A percentile compares a stretch with the other conserved stretches of the same genome.
These are phyloP conservation scores for Limnanthes douglasii DNA, from an alignment of 345 rosid species.

Conservation along the genomic window DNA sequence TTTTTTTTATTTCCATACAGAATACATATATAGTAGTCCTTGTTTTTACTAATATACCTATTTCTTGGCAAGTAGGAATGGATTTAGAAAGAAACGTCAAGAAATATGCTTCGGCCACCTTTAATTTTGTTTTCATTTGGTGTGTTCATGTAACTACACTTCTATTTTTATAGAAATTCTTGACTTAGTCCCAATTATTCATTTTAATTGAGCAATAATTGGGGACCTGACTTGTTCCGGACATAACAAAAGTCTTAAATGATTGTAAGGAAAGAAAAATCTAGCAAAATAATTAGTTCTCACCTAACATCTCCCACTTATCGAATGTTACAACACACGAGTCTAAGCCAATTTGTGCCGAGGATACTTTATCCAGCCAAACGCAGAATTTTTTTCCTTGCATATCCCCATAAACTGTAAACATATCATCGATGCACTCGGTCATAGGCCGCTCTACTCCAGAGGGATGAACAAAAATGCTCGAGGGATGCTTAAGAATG, in stretches of 20 bases:
- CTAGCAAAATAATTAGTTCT: too few relatives aligned
- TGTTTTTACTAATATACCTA: too few relatives aligned
- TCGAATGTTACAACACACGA: conserved; percentile 53
- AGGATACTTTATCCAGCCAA: conserved; percentile 43
- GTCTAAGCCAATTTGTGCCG: conserved; percentile 30
- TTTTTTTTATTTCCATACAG: too few relatives aligned
- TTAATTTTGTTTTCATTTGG: neutral
- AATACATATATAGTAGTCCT: too few relatives aligned
- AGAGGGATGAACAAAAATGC: conserved; percentile 39
- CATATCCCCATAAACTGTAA: conserved; percentile 28
- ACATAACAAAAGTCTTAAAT: too few relatives aligned
- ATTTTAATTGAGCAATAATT: neutral
- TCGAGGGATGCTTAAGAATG: conserved; percentile 24
- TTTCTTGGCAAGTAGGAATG: too few relatives aligned
- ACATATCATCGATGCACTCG: conserved; percentile 23
- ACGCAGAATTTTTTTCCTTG: conserved; percentile 23
- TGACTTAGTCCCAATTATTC: too few relatives aligned
- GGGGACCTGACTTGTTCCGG: neutral
- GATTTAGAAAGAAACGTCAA: too few relatives aligned
- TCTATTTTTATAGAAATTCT: too few relatives aligned
- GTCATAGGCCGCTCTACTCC: conserved; percentile 31
- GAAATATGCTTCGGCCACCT: too few relatives aligned
- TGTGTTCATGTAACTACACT: neutral
- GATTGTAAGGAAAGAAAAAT: too few relatives aligned
- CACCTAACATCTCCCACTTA: conserved; percentile 49